Conservation (phyloP, 495 filamentous ascomycete species). For the Lichenothelia convexa region DNA sequence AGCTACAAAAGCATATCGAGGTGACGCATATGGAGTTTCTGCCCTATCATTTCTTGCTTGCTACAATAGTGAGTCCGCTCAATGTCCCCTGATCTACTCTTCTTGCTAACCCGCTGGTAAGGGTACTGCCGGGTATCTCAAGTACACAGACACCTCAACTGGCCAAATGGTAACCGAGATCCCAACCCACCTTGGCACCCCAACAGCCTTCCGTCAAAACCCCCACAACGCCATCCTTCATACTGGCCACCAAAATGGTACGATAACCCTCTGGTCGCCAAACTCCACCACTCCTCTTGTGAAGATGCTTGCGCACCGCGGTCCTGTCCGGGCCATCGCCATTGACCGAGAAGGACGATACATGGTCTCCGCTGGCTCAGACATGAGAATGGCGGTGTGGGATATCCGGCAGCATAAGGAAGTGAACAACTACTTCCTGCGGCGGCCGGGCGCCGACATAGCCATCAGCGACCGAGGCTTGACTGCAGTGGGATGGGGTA, state of each 20-base stretch:
- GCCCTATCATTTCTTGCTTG: conserved; percentile 87
- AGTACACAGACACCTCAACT: conserved; percentile 90
- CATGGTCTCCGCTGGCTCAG: conserved; percentile 88
- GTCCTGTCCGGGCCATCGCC: conserved; percentile 74
- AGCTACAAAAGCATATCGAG: conserved; percentile 73
- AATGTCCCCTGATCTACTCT: conserved; percentile 13
- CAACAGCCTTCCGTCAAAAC: conserved; percentile 73
- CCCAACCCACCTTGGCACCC: conserved; percentile 63
- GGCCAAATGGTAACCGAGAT: conserved; percentile 71
- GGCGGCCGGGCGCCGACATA: conserved; percentile 65
- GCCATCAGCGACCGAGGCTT: conserved; percentile 76
- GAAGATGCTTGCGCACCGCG: conserved; percentile 84
- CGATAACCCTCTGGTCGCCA: conserved; percentile 89
- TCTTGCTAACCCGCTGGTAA: no score
- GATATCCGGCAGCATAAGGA: conserved; percentile 89
- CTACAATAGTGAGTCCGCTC: conserved; percentile 46
- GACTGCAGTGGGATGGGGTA: conserved; percentile 83
- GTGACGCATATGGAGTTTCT: conserved; percentile 91
- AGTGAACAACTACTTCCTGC: conserved; percentile 76
- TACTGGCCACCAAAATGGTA: conserved; percentile 83
- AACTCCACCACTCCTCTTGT: conserved; percentile 73
- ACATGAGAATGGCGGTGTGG: conserved; percentile 86
- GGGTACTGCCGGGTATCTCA: conserved; percentile 69
- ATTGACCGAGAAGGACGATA: conserved; percentile 82
- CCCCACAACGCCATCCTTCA: conserved; percentile 81